Base-by-base conservation (phyloP, 2,329 filamentous ascomycete genomes). In the Fusarium secorum region DNA sequence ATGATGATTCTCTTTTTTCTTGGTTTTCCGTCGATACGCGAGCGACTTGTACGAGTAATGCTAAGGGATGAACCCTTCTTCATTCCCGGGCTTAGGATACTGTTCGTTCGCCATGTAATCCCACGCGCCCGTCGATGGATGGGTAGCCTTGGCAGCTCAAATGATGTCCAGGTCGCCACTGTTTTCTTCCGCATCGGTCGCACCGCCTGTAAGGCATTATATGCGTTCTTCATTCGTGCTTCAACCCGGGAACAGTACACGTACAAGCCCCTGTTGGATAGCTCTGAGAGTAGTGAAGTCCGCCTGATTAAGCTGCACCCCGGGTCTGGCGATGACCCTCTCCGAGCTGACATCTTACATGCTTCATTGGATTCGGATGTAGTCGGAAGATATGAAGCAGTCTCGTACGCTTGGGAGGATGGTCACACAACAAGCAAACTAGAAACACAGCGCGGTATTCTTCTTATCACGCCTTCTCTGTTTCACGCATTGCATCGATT, bases 191-290 rank as follows among this genome's bases (percentile, higher is more conserved):
- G 48, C 0, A n/a, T 51, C 18, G 18, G 32, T 1, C 32, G 18
- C 7, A 17, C 22, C 7, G 13, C 0, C 2, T 35, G 18, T 17
- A 51, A n/a, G 7, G 2, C 4, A 17, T 0, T 36, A 2, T 3
- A 51, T 6, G 9, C 22, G 0, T 7, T 36, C 2, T 20, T 36
- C 5, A 2, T 51, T 13, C 18, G 32, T 20, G 18, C 18, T 17
- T 51, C 9, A 8, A 51, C 3, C 3, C 6, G 22, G 18, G 2
- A 11, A 9, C 13, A 36, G 13, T 51, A 26, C 18, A 36, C 4
- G 4, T 51, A 51, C 2, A 26, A 3, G 30, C 9, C 32, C 9
- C 7, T 51, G 22, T 51, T 3, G 7, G 13, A n/a, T 3, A 15
- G 10, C 13, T 17, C 48, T 6, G 18, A 7, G 0, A 9, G 22